phyloP scores from a whole-genome alignment of 495 filamentous ascomycete genomes.

The Trichoderma gamsii region DNA sequence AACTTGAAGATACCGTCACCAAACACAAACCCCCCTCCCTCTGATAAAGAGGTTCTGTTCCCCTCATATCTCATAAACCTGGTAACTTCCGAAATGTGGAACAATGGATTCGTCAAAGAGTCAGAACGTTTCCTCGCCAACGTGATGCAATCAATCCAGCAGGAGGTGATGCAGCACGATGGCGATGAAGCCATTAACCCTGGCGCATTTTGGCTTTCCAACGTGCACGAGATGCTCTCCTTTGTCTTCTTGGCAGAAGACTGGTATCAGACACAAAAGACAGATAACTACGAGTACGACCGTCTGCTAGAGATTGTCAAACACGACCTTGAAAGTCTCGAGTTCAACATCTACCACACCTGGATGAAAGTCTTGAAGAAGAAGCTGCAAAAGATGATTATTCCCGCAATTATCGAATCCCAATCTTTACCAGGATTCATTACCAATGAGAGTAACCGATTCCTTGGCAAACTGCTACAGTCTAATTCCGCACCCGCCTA shows the following conservation, averaged over 20 bases:
- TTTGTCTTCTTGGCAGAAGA: slow-evolving; percentile 99
- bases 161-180: slow-evolving; percentile 98
- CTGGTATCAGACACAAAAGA: slow-evolving; percentile 99
- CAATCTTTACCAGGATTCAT: slow-evolving; percentile 98
- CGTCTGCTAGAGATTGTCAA: slow-evolving; percentile 97
- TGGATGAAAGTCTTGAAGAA: slow-evolving; percentile 99
- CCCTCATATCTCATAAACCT: slow-evolving; percentile 98
- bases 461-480: slow-evolving; percentile 92
- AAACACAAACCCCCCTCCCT: slow-evolving; percentile 73
- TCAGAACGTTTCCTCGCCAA: slow-evolving; percentile 98
- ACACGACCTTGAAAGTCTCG: slow-evolving; percentile 94
- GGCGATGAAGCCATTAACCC: slow-evolving; percentile 96
- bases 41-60: slow-evolving; percentile 98
- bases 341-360: slow-evolving; percentile 99
- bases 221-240: slow-evolving; percentile 99
- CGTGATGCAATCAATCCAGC: slow-evolving; percentile 98
- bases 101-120: slow-evolving; percentile 99
- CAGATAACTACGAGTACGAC: slow-evolving; percentile 98
- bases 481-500: slow-evolving; percentile 82
- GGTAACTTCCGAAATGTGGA: slow-evolving; percentile 99
- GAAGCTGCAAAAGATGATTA: slow-evolving; percentile 98
- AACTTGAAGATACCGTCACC: slow-evolving; percentile 93
- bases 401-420: slow-evolving; percentile 97
- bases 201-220: slow-evolving; percentile 97
- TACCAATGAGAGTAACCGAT: slow-evolving; percentile 94